Evolutionary conservation across 169 alveolate species (phyloP), one percentile per base, ranked within the genome.

Genomic region (Cryptosporidium parvum): DNA sequence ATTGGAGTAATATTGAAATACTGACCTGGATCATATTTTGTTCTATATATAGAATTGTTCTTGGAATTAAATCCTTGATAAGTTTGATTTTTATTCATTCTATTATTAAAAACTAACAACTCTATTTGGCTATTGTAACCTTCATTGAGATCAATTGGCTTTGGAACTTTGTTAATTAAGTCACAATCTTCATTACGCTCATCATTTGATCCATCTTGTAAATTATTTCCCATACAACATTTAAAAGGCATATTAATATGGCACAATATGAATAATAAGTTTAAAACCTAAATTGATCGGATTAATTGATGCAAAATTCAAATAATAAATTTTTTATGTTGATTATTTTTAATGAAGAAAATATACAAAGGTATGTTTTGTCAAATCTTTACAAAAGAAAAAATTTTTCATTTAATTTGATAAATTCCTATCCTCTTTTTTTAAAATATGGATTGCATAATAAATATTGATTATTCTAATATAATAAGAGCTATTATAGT

Each of bases 231-330:
- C n/a, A 48, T 70, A 39, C 89, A 80, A 33, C 89, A 80, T 48
- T 80, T 44, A 65, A 80, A 80, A 18, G 89, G 67, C 89, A 80
- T 73, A 37, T 73, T 52, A 33, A 29, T n/a, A 56, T 6, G 2
- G 58, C 5, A 37, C 5, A n/a, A 73, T 21, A 29, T 33, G 31
- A 18, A 0, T 33, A 21, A 5, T 33, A 31, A 12, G 26, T 48
- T n/a, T 59, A 73, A 73, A 73, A 5, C 72, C 86, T 73, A 73
- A 73, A 73, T 29, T 26, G n/a, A 73, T 31, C 4, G 35, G 42
- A 73, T 16, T 52, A 37, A 45, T 26, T 23, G 26, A 16, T 26
- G 23, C 21, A 48, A 48, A 48, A 48, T 48, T 44, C 3, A 3
- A 3, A 14, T 14, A 48, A 26, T 56, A 8, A 23, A n/a, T 5